Evolutionary conservation across 306 rosid species (phyloP).

Genomic region (Castanea mollissima): DNA sequence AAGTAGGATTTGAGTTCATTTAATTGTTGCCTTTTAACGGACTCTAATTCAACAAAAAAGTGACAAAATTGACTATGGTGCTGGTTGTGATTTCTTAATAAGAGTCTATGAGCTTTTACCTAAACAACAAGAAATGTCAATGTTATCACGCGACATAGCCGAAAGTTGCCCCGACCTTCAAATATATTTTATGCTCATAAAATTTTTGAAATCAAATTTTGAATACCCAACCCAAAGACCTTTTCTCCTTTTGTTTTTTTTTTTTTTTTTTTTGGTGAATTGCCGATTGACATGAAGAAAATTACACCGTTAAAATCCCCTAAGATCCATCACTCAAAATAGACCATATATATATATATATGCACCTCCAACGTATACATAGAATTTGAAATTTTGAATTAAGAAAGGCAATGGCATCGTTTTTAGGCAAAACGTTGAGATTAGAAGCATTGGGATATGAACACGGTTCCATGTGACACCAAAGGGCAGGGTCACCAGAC

Average conservation of each 20-base stretch:
- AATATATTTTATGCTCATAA: neutral
- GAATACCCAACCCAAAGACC: neutral
- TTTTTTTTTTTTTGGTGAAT: neutral
- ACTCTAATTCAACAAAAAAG: slow-evolving; percentile 20
- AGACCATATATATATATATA: neutral
- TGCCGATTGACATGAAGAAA: neutral
- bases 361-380: slow-evolving; percentile 10
- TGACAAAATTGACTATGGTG: slow-evolving; percentile 29
- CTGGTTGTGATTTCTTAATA: slow-evolving; percentile 27
- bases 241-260: neutral
- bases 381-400: slow-evolving; percentile 22
- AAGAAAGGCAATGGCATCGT: neutral
- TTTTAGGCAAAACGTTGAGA: slow-evolving; percentile 14
- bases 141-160: slow-evolving; percentile 56
- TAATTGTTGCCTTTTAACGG: neutral
- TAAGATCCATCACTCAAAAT: neutral
- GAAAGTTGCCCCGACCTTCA: slow-evolving; percentile 40
- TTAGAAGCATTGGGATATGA: slow-evolving; percentile 10
- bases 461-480: slow-evolving; percentile 35
- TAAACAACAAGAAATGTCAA: slow-evolving; percentile 59
- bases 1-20: neutral
- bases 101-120: slow-evolving; percentile 39
- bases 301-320: neutral
- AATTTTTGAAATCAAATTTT: slow-evolving; percentile 11
- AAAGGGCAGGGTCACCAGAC: neutral